Conservation (phyloP, 208 protist genomes). For the Trichomonas tenax region DNA sequence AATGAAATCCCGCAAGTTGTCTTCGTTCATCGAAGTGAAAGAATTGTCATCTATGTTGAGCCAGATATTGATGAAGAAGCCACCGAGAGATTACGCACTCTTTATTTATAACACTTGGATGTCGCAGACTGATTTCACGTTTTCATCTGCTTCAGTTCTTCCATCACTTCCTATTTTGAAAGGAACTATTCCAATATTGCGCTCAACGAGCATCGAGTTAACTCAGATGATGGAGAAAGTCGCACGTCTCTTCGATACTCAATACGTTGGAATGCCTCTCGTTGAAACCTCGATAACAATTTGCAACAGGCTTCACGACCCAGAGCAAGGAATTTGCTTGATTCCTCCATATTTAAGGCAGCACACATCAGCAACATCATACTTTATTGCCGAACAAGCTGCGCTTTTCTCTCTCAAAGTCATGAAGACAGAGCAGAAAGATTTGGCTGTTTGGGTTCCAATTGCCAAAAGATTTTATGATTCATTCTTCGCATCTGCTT, state of each 20-base stretch:
- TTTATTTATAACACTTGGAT: too few relatives aligned
- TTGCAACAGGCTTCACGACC: neutral
- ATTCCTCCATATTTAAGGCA: neutral
- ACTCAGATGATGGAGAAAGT: neutral
- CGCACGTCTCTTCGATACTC: neutral
- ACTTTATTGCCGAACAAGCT: neutral
- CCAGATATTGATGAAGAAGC: neutral
- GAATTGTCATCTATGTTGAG: neutral
- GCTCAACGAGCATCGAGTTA: too few relatives aligned
- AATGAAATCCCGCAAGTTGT: neutral
- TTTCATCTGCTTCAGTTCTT: too few relatives aligned
- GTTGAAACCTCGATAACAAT: neutral
- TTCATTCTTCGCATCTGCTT: neutral
- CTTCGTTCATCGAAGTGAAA: neutral
- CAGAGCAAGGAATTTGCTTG: neutral
- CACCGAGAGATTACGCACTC: neutral
- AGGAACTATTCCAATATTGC: too few relatives aligned
- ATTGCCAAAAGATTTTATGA: neutral
- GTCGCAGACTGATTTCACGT: too few relatives aligned
- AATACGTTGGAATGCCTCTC: neutral
- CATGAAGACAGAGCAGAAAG: neutral
- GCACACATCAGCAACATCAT: neutral
- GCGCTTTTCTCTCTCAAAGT: neutral
- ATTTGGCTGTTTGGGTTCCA: neutral
- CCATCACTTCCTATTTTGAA: too few relatives aligned